Evolutionary conservation across 2,329 filamentous ascomycete species (phyloP).

Genomic region (Diaporthe humulicola): DNA sequence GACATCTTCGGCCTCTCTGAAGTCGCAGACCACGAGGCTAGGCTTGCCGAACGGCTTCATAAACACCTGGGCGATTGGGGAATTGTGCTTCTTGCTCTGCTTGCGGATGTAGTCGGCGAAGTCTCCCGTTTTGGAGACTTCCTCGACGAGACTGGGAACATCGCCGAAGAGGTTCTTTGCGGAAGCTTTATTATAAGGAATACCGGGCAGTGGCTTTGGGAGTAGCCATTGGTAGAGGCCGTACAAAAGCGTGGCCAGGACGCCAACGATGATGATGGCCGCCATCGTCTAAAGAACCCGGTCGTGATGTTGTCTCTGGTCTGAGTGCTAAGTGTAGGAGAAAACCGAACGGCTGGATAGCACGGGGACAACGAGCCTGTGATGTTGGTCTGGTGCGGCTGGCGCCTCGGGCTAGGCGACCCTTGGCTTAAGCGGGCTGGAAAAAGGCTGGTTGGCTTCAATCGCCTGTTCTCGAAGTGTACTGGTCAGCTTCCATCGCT

Average conservation of each 20-base stretch:
- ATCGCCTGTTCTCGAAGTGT: background rate
- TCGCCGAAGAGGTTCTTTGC: conserved; percentile 44
- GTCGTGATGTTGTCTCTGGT: background rate
- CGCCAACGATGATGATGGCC: background rate
- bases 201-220: conserved; percentile 48
- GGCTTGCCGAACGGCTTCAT: conserved; percentile 46
- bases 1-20: conserved; percentile 33
- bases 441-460: background rate
- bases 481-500: conserved; percentile 2
- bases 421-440: background rate
- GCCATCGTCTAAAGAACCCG: background rate
- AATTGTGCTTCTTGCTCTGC: conserved; percentile 33
- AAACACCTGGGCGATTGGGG: conserved; percentile 52
- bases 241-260: conserved; percentile 4
- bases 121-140: conserved; percentile 39
- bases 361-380: background rate
- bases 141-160: conserved; percentile 36
- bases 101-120: conserved; percentile 39
- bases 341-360: background rate
- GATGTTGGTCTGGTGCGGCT: background rate
- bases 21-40: conserved; percentile 28
- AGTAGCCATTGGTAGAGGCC: conserved; percentile 39
- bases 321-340: background rate
- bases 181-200: conserved; percentile 46
- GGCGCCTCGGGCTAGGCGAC: background rate